Evolutionary conservation across 306 rosid genomes (phyloP).

Genomic region (Inga leiocalycina): DNA sequence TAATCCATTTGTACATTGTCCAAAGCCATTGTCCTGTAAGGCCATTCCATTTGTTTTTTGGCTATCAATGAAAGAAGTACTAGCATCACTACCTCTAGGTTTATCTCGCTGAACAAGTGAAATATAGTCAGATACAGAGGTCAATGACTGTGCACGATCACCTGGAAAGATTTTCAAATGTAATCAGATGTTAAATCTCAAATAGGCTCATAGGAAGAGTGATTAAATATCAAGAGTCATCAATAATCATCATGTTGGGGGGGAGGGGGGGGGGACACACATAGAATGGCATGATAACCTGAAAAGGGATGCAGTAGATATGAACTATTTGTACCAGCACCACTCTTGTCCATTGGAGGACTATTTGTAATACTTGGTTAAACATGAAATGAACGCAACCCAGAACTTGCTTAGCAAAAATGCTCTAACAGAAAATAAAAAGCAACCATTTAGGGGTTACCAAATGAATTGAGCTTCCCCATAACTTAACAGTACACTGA

Average conservation of each 20-base stretch:
- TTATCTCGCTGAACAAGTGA: conserved; percentile 50
- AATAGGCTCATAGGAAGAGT: conserved; percentile 23
- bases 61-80: conserved; percentile 39
- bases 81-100: conserved; percentile 35
- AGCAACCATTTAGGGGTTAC: conserved; percentile 30
- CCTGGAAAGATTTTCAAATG: conserved; percentile 44
- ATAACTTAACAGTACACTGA: neutral
- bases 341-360: conserved; percentile 39
- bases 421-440: conserved; percentile 52
- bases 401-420: conserved; percentile 61
- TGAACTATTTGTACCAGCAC: conserved; percentile 38
- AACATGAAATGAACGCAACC: conserved; percentile 37
- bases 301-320: conserved; percentile 40
- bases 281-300: conserved; percentile 40
- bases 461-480: neutral
- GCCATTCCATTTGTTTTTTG: conserved; percentile 49
- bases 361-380: conserved; percentile 52
- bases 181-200: conserved; percentile 30
- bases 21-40: conserved; percentile 65
- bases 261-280: neutral
- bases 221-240: conserved; percentile 1
- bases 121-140: conserved; percentile 43
- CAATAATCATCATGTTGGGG: conserved; percentile 23
- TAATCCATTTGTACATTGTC: conserved; percentile 48
- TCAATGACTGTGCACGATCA: conserved; percentile 46